Evolutionary conservation across 1,284 basidiomycete species (phyloP).

Genomic region (Ustilago tritici): DNA sequence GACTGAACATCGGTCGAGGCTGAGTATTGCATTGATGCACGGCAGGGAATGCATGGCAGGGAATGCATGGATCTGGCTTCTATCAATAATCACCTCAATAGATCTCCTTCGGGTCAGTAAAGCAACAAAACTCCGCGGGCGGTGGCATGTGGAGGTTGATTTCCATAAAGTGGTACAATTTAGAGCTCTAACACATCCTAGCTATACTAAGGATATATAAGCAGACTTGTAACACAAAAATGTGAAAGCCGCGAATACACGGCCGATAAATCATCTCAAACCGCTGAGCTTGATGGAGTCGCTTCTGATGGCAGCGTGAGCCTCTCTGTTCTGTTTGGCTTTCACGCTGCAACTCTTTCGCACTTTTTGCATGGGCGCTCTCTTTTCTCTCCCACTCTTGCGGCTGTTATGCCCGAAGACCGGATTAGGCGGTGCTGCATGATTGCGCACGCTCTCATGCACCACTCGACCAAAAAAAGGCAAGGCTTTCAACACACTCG

Average conservation of each 20-base stretch:
- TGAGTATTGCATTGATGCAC: neutral
- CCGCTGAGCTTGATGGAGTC: too few relatives aligned
- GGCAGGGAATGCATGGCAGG: neutral
- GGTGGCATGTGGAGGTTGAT: neutral
- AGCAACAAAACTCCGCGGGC: neutral
- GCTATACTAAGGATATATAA: too few relatives aligned
- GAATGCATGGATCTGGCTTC: conserved; percentile 1
- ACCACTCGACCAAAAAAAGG: neutral
- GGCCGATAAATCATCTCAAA: neutral
- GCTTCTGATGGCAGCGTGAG: neutral
- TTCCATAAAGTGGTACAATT: too few relatives aligned
- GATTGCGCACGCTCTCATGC: conserved; percentile 10
- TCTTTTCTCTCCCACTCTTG: neutral
- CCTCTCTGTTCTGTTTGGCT: neutral
- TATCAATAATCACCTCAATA: conserved; percentile 21
- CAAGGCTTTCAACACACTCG: conserved; percentile 15
- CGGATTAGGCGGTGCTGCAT: conserved; percentile 39
- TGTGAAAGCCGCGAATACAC: neutral
- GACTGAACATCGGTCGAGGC: neutral
- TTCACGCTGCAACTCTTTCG: neutral
- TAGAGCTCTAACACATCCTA: too few relatives aligned
- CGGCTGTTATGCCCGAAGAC: conserved; percentile 11
- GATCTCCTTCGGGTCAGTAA: neutral
- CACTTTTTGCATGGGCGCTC: neutral
- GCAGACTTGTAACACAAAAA: too few relatives aligned